Conservation (phyloP, 202 grass and related monocot genomes). For the Zizania palustris region DNA sequence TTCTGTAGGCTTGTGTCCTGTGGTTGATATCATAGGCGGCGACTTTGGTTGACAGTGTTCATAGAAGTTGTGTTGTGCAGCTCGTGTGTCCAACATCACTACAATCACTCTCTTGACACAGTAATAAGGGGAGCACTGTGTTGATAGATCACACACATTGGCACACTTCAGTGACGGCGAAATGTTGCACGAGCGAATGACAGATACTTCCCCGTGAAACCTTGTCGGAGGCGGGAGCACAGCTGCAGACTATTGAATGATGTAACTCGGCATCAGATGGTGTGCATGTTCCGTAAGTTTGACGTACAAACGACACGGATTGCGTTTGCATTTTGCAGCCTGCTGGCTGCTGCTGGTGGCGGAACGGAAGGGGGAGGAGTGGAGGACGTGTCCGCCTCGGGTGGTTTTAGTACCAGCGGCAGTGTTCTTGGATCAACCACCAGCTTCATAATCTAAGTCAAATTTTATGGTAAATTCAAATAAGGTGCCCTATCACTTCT, state of each 20-base stretch:
- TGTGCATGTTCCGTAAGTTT: not conserved
- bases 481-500: too few species aligned
- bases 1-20: slow-evolving; percentile 8
- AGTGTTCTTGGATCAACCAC: too few species aligned
- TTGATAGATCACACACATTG: not conserved
- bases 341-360: too few species aligned
- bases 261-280: not conserved
- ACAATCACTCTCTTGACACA: not conserved
- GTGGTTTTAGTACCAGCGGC: not conserved
- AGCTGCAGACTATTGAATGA: not conserved
- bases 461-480: too few species aligned
- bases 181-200: slow-evolving; percentile 3
- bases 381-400: not conserved
- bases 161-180: not conserved
- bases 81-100: not conserved
- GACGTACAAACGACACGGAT: not conserved
- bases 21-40: too few species aligned
- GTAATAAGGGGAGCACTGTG: not conserved
- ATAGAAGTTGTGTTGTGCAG: too few species aligned
- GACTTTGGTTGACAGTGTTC: too few species aligned
- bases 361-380: not conserved
- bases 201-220: not conserved
- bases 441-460: too few species aligned
- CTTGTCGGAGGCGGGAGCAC: not conserved
- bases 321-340: not conserved